Evolutionary conservation across 805 yeast species (phyloP).

Genomic region (Millerago galiae): DNA sequence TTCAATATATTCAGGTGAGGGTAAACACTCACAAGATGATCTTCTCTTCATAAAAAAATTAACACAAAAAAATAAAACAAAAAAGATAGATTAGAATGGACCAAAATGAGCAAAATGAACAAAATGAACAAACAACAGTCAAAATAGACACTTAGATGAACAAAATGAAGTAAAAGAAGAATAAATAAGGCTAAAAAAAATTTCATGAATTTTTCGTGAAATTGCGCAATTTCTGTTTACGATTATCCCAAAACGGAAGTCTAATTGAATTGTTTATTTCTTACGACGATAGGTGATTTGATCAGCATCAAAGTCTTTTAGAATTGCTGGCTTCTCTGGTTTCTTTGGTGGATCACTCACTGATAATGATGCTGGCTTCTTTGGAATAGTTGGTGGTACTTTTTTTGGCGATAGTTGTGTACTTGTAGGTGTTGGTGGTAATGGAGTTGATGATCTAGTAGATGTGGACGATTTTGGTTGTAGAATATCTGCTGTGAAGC

Average conservation of each 20-base stretch:
- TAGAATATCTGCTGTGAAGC: constrained; percentile 28
- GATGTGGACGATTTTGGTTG: constrained; percentile 28
- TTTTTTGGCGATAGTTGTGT: constrained; percentile 15
- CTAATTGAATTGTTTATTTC: neutral
- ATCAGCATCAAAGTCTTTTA: constrained; percentile 7
- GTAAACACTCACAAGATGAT: constrained; percentile 5
- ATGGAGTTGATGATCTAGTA: constrained; percentile 14
- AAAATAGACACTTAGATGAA: neutral
- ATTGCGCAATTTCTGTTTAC: constrained; percentile 1
- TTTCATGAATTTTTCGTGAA: neutral
- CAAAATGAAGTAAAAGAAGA: neutral
- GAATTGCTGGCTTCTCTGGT: constrained; percentile 3
- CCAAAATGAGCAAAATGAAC: too few relatives aligned
- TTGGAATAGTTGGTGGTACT: constrained; percentile 14
- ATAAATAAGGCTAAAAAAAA: too few relatives aligned
- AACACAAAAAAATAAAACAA: too few relatives aligned
- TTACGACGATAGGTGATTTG: constrained; percentile 7
- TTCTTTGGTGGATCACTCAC: neutral
- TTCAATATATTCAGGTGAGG: constrained; percentile 15
- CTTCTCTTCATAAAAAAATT: constrained; percentile 10
- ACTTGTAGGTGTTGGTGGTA: constrained; percentile 9
- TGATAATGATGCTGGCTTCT: constrained; percentile 11
- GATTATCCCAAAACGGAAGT: neutral
- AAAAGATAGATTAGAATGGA: too few relatives aligned
- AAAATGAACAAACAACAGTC: too few relatives aligned